Evolutionary conservation across 139 green algal genomes (phyloP).

Genomic region (Auxenochlorella protothecoides): DNA sequence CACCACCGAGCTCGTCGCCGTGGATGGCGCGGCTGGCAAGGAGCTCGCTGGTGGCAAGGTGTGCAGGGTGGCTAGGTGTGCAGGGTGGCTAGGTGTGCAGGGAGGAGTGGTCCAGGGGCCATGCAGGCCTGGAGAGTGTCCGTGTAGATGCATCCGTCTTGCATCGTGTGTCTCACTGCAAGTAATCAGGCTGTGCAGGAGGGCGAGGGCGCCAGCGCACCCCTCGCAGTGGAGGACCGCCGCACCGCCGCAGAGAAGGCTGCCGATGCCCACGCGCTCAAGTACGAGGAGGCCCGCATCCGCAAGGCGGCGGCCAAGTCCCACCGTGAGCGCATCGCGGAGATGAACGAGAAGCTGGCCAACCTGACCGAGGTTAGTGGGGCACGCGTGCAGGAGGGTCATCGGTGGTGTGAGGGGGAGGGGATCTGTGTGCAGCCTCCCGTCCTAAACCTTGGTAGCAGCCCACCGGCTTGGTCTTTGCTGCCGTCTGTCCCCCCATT

Average conservation of each 20-base stretch:
- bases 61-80: too few relatives aligned
- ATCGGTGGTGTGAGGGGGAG: too few relatives aligned
- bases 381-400: too few relatives aligned
- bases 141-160: not conserved
- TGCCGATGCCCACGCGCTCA: conserved; percentile 41
- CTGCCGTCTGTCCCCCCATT: too few relatives aligned
- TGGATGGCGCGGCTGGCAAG: conserved; percentile 8
- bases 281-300: conserved; percentile 58
- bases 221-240: conserved; percentile 32
- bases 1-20: conserved; percentile 5
- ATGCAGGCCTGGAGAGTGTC: not conserved
- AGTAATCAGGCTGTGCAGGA: not conserved
- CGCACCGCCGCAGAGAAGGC: conserved; percentile 73
- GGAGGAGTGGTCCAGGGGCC: too few relatives aligned
- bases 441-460: too few relatives aligned
- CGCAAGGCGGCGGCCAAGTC: conserved; percentile 61
- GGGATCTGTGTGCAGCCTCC: too few relatives aligned
- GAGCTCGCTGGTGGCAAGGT: not conserved
- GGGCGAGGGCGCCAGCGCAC: not conserved
- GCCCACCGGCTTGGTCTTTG: too few relatives aligned
- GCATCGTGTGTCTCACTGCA: too few relatives aligned
- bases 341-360: conserved; percentile 30
- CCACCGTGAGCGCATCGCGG: conserved; percentile 67
- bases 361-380: conserved; percentile 12
- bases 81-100: too few relatives aligned